These are phyloP conservation scores for Penicillium rolfsii DNA, from an alignment of 2,329 filamentous ascomycete genomes.

Conservation along the genomic window DNA sequence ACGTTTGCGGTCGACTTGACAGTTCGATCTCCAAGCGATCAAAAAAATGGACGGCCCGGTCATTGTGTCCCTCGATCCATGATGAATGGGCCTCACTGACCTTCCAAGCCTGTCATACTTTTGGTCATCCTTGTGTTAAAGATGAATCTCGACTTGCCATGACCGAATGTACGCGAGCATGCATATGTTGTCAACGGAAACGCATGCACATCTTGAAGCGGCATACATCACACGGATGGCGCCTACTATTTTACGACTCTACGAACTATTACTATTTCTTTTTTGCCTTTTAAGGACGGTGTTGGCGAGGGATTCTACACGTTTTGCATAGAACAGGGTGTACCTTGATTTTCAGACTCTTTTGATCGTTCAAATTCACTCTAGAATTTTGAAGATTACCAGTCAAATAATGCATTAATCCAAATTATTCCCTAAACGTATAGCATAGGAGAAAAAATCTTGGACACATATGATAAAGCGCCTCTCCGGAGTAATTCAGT, in stretches of 20 bases:
- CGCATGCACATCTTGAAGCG: neutral
- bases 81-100: neutral
- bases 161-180: neutral
- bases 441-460: neutral
- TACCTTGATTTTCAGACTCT: neutral
- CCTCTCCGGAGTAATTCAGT: neutral
- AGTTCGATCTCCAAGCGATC: too few relatives aligned
- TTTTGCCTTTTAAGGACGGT: neutral
- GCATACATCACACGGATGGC: neutral
- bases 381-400: neutral
- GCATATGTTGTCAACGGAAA: neutral
- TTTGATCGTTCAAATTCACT: neutral
- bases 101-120: neutral
- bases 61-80: neutral
- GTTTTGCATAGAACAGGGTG: conserved; percentile 3
- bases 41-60: neutral
- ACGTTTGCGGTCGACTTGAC: neutral
- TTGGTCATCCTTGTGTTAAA: neutral
- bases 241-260: neutral
- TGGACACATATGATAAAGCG: neutral
- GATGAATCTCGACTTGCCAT: neutral
- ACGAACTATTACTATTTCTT: neutral
- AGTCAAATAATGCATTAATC: neutral
- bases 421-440: neutral
- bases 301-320: neutral